Base-by-base conservation (phyloP, 768 basidiomycete genomes). In the Tricholoma flavovirens region DNA sequence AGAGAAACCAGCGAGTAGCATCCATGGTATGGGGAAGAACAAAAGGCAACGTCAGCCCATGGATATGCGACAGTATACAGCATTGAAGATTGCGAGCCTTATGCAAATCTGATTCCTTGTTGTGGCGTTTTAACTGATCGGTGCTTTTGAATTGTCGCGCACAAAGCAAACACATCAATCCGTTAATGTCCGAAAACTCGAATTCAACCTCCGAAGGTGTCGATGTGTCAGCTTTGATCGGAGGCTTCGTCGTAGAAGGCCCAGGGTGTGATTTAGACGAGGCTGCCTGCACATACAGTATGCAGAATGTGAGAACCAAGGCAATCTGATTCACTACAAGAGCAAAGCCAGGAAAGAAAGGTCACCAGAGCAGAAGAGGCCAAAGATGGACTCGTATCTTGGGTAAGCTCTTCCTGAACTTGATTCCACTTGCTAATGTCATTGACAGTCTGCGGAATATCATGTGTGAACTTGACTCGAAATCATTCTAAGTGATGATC, bases 381-480 rank as follows among this genome's bases (percentile, higher is more conserved):
- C 46, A 61, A 55, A 57, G 62, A 59, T 51, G 66, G 58, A 56
- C 64, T 66, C 30, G 73, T 55, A 42, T 75, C 70, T 57, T 82
- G 77, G 33, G 80, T 82, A 50, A 97, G 78, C 64, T 93, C 95
- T 71, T 87, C 88, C 71, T 96, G 92, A 9, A 95, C 91, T 74
- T 87, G 88, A 67, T 95, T 98, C 97, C 96, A 99, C 68, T 98
- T 98, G 64, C 81, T 86, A 67, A 99, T 98, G 64, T 94, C 93
- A 69, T 82, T 89, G 49, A 82, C 89, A 45, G 86, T 90, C 92
- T 97, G 67, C 17, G 67, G 42, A 55, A 55, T 1, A 45, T 48
- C 55, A 48, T 53, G 53, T 40, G 62, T 48, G 55, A 53, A 36
- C 58, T 36, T 15, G 42, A 51, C 48, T 49, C 29, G 2, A 24